Evolutionary conservation across 2,329 filamentous ascomycete species (phyloP).

Genomic region (Polytolypa hystricis): DNA sequence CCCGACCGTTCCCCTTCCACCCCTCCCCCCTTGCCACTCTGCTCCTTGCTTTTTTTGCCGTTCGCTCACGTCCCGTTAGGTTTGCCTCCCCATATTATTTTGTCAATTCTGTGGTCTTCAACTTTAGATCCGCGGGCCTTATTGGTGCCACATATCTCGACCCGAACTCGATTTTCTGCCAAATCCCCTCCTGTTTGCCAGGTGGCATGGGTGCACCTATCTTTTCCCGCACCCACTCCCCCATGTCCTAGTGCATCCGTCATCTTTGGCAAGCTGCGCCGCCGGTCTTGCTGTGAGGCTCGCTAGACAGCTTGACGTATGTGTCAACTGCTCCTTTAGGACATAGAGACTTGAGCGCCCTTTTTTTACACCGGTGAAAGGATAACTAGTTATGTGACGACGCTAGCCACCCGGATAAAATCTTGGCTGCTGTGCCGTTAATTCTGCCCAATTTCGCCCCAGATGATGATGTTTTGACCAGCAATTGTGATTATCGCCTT

Average conservation of each 20-base stretch:
- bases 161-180: not conserved
- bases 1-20: conserved; percentile 5
- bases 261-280: conserved; percentile 7
- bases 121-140: too few relatives aligned
- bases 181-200: conserved; percentile 11
- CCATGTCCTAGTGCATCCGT: conserved; percentile 3
- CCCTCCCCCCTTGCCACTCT: conserved; percentile 1
- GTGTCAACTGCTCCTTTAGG: too few relatives aligned
- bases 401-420: not conserved
- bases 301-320: too few relatives aligned
- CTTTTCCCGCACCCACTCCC: not conserved
- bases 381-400: conserved; percentile 1
- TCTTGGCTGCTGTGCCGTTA: conserved; percentile 3
- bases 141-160: conserved; percentile 13
- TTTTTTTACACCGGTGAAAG: too few relatives aligned
- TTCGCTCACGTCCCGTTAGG: conserved; percentile 4
- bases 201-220: conserved; percentile 6
- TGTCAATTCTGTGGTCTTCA: too few relatives aligned
- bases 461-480: not conserved
- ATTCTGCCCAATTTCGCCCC: conserved; percentile 3
- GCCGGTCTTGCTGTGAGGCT: conserved; percentile 1
- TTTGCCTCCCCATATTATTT: too few relatives aligned
- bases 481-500: too few relatives aligned
- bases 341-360: too few relatives aligned
- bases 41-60: conserved; percentile 6